These are phyloP conservation scores for Beauveria brongniartii DNA, from an alignment of 2,329 filamentous ascomycete species.

Conservation along the genomic window DNA sequence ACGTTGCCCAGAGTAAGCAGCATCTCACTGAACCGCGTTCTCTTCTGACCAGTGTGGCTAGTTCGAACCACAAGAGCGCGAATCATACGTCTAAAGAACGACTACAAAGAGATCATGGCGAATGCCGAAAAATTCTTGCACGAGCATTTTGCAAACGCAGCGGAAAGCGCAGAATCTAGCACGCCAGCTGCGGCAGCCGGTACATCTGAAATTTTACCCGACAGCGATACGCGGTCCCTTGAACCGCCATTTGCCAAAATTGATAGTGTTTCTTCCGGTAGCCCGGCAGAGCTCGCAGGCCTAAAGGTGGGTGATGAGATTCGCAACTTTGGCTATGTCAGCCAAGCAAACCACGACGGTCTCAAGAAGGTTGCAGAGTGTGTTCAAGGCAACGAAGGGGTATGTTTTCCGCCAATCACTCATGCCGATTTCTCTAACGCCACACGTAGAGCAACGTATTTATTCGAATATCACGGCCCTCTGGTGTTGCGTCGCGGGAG, in stretches of 20 bases:
- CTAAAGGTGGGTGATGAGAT: constrained; percentile 74
- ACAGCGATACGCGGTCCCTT: constrained; percentile 20
- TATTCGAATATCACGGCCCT: constrained; percentile 55
- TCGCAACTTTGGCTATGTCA: constrained; percentile 76
- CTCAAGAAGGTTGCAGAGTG: constrained; percentile 81
- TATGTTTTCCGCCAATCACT: constrained; percentile 39
- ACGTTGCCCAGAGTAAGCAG: constrained; percentile 78
- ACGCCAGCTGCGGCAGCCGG: constrained; percentile 14
- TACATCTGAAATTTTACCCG: constrained; percentile 21
- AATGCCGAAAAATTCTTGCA: constrained; percentile 81
- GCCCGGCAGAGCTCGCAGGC: constrained; percentile 77
- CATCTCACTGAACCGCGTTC: background rate
- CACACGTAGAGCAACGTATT: constrained; percentile 55
- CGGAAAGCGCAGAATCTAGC: constrained; percentile 37
- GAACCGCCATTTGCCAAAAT: constrained; percentile 70
- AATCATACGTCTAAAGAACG: constrained; percentile 84
- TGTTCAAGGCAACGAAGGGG: constrained; percentile 83
- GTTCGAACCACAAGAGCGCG: constrained; percentile 87
- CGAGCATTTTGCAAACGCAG: constrained; percentile 72
- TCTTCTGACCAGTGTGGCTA: constrained; percentile 28
- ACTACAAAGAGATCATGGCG: constrained; percentile 84
- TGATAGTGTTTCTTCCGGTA: constrained; percentile 68
- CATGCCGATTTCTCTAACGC: background rate
- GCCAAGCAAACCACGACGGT: constrained; percentile 76
- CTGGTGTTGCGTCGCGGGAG: constrained; percentile 33